Percentiles rank a stretch among this genome's conserved stretches.
Evolutionary conservation across 1,139 yeast genomes (phyloP).

Genomic region (Petasospora fabianii): DNA sequence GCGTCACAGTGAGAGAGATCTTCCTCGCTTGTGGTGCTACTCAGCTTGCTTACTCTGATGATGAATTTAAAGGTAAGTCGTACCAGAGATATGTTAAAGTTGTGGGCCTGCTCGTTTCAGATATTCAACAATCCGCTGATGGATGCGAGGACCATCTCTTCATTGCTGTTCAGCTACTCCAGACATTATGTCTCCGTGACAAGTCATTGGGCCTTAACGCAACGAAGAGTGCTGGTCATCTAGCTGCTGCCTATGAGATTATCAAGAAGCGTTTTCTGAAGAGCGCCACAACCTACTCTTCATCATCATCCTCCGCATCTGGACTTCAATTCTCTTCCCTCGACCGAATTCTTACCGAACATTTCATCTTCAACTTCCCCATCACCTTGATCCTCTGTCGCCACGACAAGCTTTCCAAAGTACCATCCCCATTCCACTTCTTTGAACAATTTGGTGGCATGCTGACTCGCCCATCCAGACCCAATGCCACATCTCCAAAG

Average conservation of each 20-base stretch:
- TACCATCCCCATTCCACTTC: conserved; percentile 31
- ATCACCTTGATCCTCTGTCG: conserved; percentile 29
- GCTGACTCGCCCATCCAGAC: conserved; percentile 10
- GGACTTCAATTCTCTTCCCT: conserved; percentile 19
- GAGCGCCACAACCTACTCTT: conserved; percentile 2
- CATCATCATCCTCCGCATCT: too few species aligned
- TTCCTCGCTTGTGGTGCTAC: conserved; percentile 33
- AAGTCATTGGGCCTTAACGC: conserved; percentile 27
- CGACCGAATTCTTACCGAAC: conserved; percentile 30
- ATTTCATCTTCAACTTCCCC: conserved; percentile 31
- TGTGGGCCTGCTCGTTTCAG: conserved; percentile 20
- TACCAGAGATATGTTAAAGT: conserved; percentile 27
- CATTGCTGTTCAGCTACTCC: conserved; percentile 28
- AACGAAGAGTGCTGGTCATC: conserved; percentile 30
- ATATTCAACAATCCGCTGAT: conserved; percentile 17
- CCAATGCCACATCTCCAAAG: neutral
- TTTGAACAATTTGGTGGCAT: conserved; percentile 24
- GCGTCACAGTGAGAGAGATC: conserved; percentile 27
- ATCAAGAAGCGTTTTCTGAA: conserved; percentile 22
- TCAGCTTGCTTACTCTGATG: conserved; percentile 24
- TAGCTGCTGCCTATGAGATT: conserved; percentile 27
- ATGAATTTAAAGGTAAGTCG: conserved; percentile 22
- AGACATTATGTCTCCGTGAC: conserved; percentile 31
- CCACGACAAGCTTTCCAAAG: conserved; percentile 25
- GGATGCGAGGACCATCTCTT: conserved; percentile 29